These are phyloP conservation scores for Linum usitatissimum DNA, from an alignment of 345 rosid genomes.

Conservation along the genomic window DNA sequence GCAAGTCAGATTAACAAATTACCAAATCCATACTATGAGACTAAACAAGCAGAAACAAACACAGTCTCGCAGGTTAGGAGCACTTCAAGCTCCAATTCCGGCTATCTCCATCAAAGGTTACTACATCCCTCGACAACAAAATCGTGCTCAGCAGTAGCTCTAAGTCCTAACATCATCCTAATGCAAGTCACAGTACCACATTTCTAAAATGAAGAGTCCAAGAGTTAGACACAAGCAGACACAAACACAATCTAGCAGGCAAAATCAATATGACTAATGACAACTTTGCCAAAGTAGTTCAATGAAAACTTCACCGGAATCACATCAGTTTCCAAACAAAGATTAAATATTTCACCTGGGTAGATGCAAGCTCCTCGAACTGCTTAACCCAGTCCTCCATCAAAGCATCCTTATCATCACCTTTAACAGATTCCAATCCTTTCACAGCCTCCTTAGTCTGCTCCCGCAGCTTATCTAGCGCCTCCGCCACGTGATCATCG, in stretches of 20 bases:
- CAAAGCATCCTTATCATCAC: constrained; percentile 58
- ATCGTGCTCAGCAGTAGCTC: too few relatives aligned
- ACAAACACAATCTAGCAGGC: too few relatives aligned
- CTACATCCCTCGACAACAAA: too few relatives aligned
- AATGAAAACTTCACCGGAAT: not conserved
- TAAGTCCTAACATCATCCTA: too few relatives aligned
- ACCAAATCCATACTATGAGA: too few relatives aligned
- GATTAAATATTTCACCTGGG: constrained; percentile 42
- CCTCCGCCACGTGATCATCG: constrained; percentile 66
- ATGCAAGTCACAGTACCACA: too few relatives aligned
- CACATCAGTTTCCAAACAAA: not conserved
- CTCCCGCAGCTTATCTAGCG: constrained; percentile 75
- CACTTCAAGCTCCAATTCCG: not conserved
- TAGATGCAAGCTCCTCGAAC: constrained; percentile 77
- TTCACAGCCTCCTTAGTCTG: constrained; percentile 80
- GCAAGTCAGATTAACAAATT: not conserved
- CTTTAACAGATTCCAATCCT: constrained; percentile 62
- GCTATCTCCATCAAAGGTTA: too few relatives aligned
- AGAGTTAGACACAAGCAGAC: too few relatives aligned
- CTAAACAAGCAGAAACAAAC: not conserved
- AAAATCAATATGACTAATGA: not conserved
- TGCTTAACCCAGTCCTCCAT: constrained; percentile 95
- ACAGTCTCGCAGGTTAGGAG: not conserved
- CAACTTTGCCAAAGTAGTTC: too few relatives aligned
- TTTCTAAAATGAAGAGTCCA: too few relatives aligned